Conservation (phyloP, 352 stramenopile species). For the Globisporangium spinosum region DNA sequence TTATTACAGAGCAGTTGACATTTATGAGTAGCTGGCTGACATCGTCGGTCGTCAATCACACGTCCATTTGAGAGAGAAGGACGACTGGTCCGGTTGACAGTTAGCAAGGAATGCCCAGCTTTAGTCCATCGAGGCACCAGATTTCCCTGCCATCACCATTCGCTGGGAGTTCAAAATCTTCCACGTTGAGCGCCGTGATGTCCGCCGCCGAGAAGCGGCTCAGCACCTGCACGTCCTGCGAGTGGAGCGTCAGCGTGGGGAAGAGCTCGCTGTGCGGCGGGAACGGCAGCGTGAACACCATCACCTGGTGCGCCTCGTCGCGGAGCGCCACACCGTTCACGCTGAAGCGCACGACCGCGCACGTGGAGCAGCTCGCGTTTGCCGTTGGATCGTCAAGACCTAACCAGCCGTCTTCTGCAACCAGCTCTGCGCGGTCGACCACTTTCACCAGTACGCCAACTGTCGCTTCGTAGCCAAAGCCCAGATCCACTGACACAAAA, state of each 20-base stretch:
- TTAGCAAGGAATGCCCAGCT: slow-evolving; percentile 23
- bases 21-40: neutral
- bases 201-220: slow-evolving; percentile 77
- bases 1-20: neutral
- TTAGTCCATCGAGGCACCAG: slow-evolving; percentile 72
- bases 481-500: slow-evolving; percentile 51
- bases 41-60: neutral
- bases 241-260: slow-evolving; percentile 82
- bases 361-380: slow-evolving; percentile 12
- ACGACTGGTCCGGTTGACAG: neutral
- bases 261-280: slow-evolving; percentile 67
- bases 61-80: neutral
- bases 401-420: slow-evolving; percentile 7
- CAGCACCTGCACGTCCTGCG: slow-evolving; percentile 71
- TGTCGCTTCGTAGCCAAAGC: slow-evolving; percentile 62
- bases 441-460: slow-evolving; percentile 73
- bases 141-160: slow-evolving; percentile 36
- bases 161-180: slow-evolving; percentile 39
- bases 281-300: slow-evolving; percentile 60
- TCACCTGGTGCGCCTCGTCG: slow-evolving; percentile 43
- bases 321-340: slow-evolving; percentile 63
- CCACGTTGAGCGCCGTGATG: slow-evolving; percentile 47
- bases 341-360: slow-evolving; percentile 65
- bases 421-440: slow-evolving; percentile 31
- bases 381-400: slow-evolving; percentile 8